Base-by-base conservation (phyloP, 2,329 filamentous ascomycete species). In the Coleophoma cylindrospora region DNA sequence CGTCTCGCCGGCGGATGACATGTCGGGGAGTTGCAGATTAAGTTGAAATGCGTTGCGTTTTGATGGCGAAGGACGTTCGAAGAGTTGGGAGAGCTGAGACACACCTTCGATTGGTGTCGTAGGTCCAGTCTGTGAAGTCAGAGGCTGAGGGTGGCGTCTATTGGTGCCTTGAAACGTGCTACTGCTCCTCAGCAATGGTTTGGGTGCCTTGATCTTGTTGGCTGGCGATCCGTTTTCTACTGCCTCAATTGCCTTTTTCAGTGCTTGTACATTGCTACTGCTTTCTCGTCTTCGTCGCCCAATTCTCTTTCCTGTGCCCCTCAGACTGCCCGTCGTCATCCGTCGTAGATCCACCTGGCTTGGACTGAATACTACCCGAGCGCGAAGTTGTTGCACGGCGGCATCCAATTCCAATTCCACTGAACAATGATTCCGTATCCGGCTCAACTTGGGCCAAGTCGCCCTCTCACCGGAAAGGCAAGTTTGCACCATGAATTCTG, bases 381-480 rank as follows among this genome's bases (percentile, higher is more conserved):
- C 80, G 32, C 86, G 77, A 27, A 91, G 71, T 11, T 76, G 74
- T 54, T 87, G 84, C 1, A 92, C 86, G 2, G 87, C 86, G 17
- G 80, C 76, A 63, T 94, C 88, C 1, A 97, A 71, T 4, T 91
- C 89, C 43, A 96, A 71, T 65, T 97, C 92, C 49, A 96, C 89
- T 3, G 91, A 89, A 59, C 90, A 90, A 49, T 91, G 86, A 62
- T 96, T 94, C 37, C 88, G 79, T 60, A 97, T 87, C 12, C 90
- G 83, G 55, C 86, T 87, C 10, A 97, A 72, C 64, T 91, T 91
- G 0, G 91, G 91, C 92, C 91, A 97, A 0, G 91, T 95, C 3
- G 92, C 91, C 50, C 84, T 79, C 67, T 96, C 89, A 7, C 92
- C 92, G 22, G 81, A 78, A 7, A 89, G 71, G 60, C 87, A 87